Evolutionary conservation across 345 rosid genomes (phyloP), one percentile per base, ranked within the genome.

Genomic region (Mangifera indica): DNA sequence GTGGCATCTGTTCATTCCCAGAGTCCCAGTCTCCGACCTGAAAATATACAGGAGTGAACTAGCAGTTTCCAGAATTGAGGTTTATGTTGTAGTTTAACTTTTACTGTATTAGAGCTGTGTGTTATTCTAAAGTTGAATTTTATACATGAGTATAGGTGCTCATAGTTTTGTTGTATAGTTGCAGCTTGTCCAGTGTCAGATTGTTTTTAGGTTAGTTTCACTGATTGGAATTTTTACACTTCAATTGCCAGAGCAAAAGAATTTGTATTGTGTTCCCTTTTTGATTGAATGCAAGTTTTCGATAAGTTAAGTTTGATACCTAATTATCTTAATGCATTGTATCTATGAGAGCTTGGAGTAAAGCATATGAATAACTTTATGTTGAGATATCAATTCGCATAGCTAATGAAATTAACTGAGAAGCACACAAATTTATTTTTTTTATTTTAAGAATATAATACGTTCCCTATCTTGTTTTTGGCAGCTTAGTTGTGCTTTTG

Each of bases 1-100:
- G 80, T 94, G 63, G 98, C 98, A 12, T 87, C 80, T 67, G 83
- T 90, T 74, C 98, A 94, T 84, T 69, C 82, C 66, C 89, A 84
- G 74, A 88, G 82, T 79, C 85, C 89, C 8, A 71, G 72, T 66
- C 80, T 88, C 29, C 78, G 75, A 77, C 84, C 91, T 45, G 63
- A 74, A 83, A 78, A 66, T 79, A 84, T 84, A 82, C 73, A 84
- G 76, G 77, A 75, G 55, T 78, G 56, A 80, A 74, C 60, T 78
- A 75, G 81, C 60, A 26, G n/a, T 69, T 66, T 69, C 21, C 45
- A 29, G 24, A 20, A 62, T 74, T 62, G 74, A 64, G 79, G 80
- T 72, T 76, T 55, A 17, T 74, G 48, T 73, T 64, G 83, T 74
- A 60, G 63, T 72, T 77, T 70, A 71, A 76, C 79, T 34, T 60